Percentiles rank a stretch among this genome's conserved stretches.
Conservation (phyloP, 768 basidiomycete species). For the Clathrus columnatus region DNA sequence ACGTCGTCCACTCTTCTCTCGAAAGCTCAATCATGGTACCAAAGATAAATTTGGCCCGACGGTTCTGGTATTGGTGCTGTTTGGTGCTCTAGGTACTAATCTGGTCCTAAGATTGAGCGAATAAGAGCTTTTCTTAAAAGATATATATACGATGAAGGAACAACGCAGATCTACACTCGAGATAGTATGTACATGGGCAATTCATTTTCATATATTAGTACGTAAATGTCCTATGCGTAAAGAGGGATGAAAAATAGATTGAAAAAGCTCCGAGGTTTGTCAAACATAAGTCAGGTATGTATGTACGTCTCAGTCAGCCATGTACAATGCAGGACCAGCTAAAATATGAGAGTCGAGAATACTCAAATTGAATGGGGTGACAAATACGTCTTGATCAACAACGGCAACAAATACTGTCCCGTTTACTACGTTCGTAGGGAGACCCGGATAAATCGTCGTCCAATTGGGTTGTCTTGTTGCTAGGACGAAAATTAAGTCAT, state of each 20-base stretch:
- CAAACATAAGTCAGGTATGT: too few species aligned
- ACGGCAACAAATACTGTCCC: constrained; percentile 38
- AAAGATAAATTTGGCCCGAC: constrained; percentile 78
- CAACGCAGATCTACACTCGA: too few species aligned
- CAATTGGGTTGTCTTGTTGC: constrained; percentile 40
- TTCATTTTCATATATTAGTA: too few species aligned
- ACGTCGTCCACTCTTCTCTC: neutral
- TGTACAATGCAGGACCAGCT: constrained; percentile 46
- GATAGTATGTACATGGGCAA: too few species aligned
- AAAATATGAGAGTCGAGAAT: constrained; percentile 44
- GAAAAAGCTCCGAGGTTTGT: too few species aligned
- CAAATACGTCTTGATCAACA: constrained; percentile 37
- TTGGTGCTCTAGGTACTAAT: constrained; percentile 65
- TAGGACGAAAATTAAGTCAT: constrained; percentile 33
- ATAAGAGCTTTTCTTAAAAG: neutral
- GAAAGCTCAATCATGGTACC: neutral
- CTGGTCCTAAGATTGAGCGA: constrained; percentile 45
- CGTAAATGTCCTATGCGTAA: too few species aligned
- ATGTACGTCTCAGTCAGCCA: constrained; percentile 39
- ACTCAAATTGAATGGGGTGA: constrained; percentile 53
- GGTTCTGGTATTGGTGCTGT: constrained; percentile 57
- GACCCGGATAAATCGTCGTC: constrained; percentile 27
- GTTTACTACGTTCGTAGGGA: neutral
- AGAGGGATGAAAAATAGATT: too few species aligned
- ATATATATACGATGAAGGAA: too few species aligned